These are phyloP conservation scores for Ramalina intermedia DNA, from an alignment of 495 filamentous ascomycete species.

Conservation along the genomic window DNA sequence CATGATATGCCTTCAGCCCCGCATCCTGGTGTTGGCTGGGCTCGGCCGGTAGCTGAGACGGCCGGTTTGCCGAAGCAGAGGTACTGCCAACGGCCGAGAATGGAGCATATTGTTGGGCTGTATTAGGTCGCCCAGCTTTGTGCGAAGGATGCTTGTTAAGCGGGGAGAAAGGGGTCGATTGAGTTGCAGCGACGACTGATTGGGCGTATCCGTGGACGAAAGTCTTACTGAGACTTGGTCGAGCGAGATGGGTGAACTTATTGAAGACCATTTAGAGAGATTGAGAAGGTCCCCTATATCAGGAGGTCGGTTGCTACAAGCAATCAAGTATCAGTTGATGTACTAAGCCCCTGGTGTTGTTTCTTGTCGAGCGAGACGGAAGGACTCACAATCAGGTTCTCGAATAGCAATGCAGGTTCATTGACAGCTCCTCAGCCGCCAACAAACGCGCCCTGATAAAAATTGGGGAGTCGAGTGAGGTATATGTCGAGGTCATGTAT, in stretches of 20 bases:
- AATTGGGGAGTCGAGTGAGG: no score
- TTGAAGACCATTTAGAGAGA: constrained; percentile 71
- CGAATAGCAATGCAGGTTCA: constrained; percentile 43
- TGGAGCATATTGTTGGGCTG: constrained; percentile 58
- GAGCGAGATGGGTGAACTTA: constrained; percentile 78
- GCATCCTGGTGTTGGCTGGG: constrained; percentile 31
- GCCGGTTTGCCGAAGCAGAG: constrained; percentile 26
- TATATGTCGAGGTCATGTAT: no score
- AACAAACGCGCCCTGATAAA: constrained; percentile 32
- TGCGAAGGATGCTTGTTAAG: constrained; percentile 34
- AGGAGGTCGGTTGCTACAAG: no score
- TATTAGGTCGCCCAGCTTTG: constrained; percentile 43
- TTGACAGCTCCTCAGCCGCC: constrained; percentile 48
- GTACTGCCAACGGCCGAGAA: constrained; percentile 46
- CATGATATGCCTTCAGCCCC: constrained; percentile 73
- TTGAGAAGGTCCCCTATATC: constrained; percentile 11
- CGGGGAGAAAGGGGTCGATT: constrained; percentile 48
- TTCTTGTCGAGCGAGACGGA: no score
- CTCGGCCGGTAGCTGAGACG: constrained; percentile 12
- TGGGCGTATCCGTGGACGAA: constrained; percentile 96
- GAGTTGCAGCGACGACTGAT: constrained; percentile 88
- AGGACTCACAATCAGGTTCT: background rate
- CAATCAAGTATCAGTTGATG: no score
- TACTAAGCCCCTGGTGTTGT: no score
- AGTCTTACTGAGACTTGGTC: constrained; percentile 89